A percentile compares a stretch with the other conserved stretches of the same genome.
These are phyloP conservation scores for Ramaria sp. DNA, from an alignment of 768 basidiomycete genomes.

Conservation along the genomic window DNA sequence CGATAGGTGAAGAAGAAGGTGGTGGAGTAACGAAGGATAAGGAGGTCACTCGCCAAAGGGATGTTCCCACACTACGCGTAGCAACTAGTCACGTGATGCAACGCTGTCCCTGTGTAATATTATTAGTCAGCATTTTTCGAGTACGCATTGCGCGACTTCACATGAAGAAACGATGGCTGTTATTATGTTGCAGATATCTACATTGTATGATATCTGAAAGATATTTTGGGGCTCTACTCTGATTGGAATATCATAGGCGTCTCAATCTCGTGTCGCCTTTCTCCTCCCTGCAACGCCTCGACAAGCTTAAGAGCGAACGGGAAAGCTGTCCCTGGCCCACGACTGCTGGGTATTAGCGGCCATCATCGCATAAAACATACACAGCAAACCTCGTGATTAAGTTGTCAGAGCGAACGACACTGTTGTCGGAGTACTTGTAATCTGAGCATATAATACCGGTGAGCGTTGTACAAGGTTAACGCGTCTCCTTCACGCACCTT, in stretches of 20 bases:
- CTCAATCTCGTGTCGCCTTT: slow-evolving; percentile 49
- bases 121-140: no score
- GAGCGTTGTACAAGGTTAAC: neutral
- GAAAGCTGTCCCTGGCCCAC: slow-evolving; percentile 71
- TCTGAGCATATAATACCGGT: slow-evolving; percentile 26
- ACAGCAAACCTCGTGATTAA: slow-evolving; percentile 61
- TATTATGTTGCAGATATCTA: no score
- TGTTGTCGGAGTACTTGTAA: slow-evolving; percentile 64
- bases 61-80: slow-evolving; percentile 5
- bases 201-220: no score
- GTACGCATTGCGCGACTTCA: no score
- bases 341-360: slow-evolving; percentile 29
- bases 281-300: slow-evolving; percentile 53
- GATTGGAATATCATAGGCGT: slow-evolving; percentile 70
- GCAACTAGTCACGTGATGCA: slow-evolving; percentile 5
- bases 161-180: no score
- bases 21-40: neutral
- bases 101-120: neutral
- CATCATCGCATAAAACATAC: neutral
- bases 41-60: neutral
- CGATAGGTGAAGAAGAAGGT: neutral
- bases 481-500: slow-evolving; percentile 26
- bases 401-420: slow-evolving; percentile 62
- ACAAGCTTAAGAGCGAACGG: slow-evolving; percentile 71
- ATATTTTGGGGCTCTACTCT: neutral